Evolutionary conservation across 1,284 basidiomycete species (phyloP).

Genomic region (Leccinum pachyderme): DNA sequence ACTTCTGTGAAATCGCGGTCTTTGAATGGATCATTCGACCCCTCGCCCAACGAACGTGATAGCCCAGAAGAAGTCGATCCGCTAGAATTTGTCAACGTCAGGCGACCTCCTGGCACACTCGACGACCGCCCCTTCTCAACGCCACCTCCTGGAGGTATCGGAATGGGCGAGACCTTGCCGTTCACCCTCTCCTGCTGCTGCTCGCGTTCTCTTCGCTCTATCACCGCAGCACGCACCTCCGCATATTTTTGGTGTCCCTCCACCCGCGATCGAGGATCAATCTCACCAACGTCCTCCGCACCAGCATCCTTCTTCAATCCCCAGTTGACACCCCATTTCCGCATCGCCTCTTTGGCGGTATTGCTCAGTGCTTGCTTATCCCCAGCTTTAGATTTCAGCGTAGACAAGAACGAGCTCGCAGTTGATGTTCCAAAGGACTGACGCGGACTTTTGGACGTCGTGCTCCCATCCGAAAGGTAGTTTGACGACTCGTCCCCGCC

Average conservation of each 20-base stretch:
- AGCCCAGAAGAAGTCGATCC: slow-evolving; percentile 30
- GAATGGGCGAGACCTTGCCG: slow-evolving; percentile 29
- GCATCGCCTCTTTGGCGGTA: slow-evolving; percentile 80
- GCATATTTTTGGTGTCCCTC: slow-evolving; percentile 56
- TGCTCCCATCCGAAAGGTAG: slow-evolving; percentile 29
- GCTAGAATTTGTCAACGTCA: slow-evolving; percentile 16
- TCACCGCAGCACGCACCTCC: slow-evolving; percentile 68
- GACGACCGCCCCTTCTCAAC: slow-evolving; percentile 29
- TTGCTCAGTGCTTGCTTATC: slow-evolving; percentile 83
- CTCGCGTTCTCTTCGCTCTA: slow-evolving; percentile 55
- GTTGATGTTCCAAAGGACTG: slow-evolving; percentile 35
- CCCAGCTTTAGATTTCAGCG: slow-evolving; percentile 69
- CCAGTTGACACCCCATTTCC: slow-evolving; percentile 83
- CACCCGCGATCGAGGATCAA: slow-evolving; percentile 37
- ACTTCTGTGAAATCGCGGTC: slow-evolving; percentile 31
- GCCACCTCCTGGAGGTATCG: slow-evolving; percentile 30
- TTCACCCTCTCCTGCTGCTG: slow-evolving; percentile 29
- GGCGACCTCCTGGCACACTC: slow-evolving; percentile 29
- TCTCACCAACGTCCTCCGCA: slow-evolving; percentile 45
- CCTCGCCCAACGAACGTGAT: slow-evolving; percentile 34
- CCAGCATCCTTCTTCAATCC: slow-evolving; percentile 54
- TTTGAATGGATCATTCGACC: slow-evolving; percentile 22
- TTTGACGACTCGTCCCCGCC: slow-evolving; percentile 29
- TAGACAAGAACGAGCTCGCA: slow-evolving; percentile 63
- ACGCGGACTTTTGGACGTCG: slow-evolving; percentile 31